phyloP scores from a whole-genome alignment of 345 rosid species.

The Raphanus raphanistrum region DNA sequence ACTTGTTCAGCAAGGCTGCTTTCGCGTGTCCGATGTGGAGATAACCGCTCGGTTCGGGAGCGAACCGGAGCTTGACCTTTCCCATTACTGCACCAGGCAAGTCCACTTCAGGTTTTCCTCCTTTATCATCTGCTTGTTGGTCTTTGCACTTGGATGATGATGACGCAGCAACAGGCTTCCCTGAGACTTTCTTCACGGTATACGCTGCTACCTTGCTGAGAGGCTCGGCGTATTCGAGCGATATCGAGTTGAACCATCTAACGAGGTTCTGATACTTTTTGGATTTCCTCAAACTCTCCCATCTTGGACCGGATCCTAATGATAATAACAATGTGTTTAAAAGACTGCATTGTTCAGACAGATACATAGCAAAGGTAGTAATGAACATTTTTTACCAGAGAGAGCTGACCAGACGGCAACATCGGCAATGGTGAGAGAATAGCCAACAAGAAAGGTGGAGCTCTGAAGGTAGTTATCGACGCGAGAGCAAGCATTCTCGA shows the following conservation, averaged over 20 bases:
- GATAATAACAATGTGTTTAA: conserved; percentile 1
- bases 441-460: conserved; percentile 66
- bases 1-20: conserved; percentile 85
- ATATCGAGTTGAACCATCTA: conserved; percentile 82
- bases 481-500: conserved; percentile 70
- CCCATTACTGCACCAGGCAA: conserved; percentile 85
- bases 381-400: conserved; percentile 46
- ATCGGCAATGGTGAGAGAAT: conserved; percentile 74
- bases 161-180: conserved; percentile 47
- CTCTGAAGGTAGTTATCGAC: conserved; percentile 54
- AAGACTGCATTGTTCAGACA: neutral
- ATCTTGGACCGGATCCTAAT: conserved; percentile 74
- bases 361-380: neutral
- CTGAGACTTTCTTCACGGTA: conserved; percentile 57
- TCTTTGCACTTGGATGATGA: conserved; percentile 50
- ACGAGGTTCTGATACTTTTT: conserved; percentile 77
- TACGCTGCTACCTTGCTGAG: conserved; percentile 55
- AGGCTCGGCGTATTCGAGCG: conserved; percentile 54
- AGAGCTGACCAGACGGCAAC: conserved; percentile 87
- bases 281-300: conserved; percentile 95
- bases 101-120: conserved; percentile 68
- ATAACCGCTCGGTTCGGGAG: conserved; percentile 97
- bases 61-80: conserved; percentile 79
- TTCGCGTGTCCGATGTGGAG: conserved; percentile 97
- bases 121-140: conserved; percentile 45